Evolutionary conservation across 495 filamentous ascomycete genomes (phyloP).

Genomic region (Massariosphaeria phaeospora): DNA sequence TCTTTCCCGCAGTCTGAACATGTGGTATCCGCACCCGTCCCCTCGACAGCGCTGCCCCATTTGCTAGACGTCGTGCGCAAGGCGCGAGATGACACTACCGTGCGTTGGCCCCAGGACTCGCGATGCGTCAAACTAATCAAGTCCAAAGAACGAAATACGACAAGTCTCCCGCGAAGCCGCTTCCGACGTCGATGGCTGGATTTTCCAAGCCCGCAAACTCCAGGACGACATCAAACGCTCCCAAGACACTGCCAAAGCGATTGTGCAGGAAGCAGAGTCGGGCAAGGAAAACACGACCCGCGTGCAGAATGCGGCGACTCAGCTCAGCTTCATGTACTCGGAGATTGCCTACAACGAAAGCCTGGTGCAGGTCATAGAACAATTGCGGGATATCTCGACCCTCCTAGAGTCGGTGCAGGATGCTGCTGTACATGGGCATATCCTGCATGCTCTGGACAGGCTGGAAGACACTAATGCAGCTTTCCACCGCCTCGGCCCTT

Average conservation of each 20-base stretch:
- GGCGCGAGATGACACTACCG: constrained; percentile 66
- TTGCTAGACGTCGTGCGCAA: constrained; percentile 60
- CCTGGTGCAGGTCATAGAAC: constrained; percentile 57
- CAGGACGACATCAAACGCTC: constrained; percentile 74
- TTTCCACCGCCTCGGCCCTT: constrained; percentile 31
- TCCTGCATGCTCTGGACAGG: constrained; percentile 38
- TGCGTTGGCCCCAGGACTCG: constrained; percentile 40
- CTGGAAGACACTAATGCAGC: constrained; percentile 51
- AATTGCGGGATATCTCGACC: constrained; percentile 52
- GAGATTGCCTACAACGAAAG: constrained; percentile 74
- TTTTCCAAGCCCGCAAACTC: constrained; percentile 73
- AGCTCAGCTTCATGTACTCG: constrained; percentile 63
- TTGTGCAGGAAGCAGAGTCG: constrained; percentile 65
- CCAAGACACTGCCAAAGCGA: constrained; percentile 64
- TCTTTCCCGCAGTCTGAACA: constrained; percentile 68
- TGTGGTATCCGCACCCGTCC: constrained; percentile 58
- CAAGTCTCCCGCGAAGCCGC: constrained; percentile 65
- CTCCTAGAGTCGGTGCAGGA: constrained; percentile 38
- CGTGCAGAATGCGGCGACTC: constrained; percentile 61
- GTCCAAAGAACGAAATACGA: constrained; percentile 62
- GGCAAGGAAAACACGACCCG: constrained; percentile 55
- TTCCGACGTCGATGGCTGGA: constrained; percentile 78
- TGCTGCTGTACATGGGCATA: constrained; percentile 32
- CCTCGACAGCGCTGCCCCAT: constrained; percentile 52
- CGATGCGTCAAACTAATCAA: too few species aligned